Base-by-base conservation (phyloP, 495 filamentous ascomycete species). In the Daldinia loculata region DNA sequence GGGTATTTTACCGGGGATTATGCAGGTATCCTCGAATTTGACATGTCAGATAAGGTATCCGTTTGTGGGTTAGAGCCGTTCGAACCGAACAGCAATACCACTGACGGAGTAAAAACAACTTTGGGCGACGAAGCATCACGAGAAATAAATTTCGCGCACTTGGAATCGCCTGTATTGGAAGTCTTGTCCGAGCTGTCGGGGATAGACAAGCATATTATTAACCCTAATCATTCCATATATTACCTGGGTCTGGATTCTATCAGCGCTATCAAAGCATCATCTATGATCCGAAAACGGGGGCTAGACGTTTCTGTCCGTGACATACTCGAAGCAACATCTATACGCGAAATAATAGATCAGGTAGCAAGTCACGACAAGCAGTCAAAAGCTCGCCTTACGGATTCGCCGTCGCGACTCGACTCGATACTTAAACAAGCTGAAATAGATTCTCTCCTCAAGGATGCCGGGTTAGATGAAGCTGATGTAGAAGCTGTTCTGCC, bases 181-280 rank as follows among this genome's bases (percentile, higher is more conserved):
- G 85, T 89, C 2, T 83, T 97, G 15, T 83, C 90, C 0, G 78
- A 88, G 30, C 81, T 93, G 4, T 89, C 92, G 0, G 86, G 84
- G 11, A 76, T 92, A 0, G 77, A 90, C 0, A 79, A 83, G n/a
- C 72, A 84, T 2, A 80, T 85, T 11, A 94, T 98, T 38, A 76
- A 81, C 7, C 84, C 84, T 30, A 78, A 80, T n/a, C 83, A 89
- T 41, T 92, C 86, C 24, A 91, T 97, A 24, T 96, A 95, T 75
- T 89, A 92, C 70, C 84, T 98, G 6, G 94, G 95, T 6, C 83
- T 97, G 38, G 94, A 98, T 75, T 97, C 94, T 3, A 93, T 98
- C 74, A 92, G 90, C 59, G 92, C 93, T 9, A 94, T 97, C 77
- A 89, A 90, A 53, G 84, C 90, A 15, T 86, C 89, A 24, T 84